Evolutionary conservation across 306 rosid species (phyloP), one percentile per base, ranked within the genome.

Genomic region (Trifolium fragiferum): DNA sequence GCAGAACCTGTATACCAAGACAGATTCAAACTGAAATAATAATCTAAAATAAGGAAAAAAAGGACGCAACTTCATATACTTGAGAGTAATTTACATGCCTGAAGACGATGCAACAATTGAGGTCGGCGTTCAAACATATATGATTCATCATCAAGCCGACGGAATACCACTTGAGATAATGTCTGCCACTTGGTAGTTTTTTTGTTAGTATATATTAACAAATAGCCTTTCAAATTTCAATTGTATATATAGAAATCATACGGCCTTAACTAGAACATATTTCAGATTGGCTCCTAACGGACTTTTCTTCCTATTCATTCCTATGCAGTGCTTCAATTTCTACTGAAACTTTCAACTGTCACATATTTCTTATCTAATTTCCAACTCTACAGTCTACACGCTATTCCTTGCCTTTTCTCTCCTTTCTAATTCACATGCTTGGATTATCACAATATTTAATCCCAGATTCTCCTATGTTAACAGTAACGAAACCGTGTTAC

Each of bases 121-220:
- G 99, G 97, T 30, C 77, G 84, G 32, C 96, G 92, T 86, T 90
- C 99, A 77, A 95, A 95, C 85, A 89, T 90, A 85, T 92, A 95
- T 46, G 88, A 83, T 82, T 95, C 99, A 30, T 95, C 99, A 40
- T 92, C 97, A 70, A 95, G 98, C 43, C 99, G 92, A 68, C 79
- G 86, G 81, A 95, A 92, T 75, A 95, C 84, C 86, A 95, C 83
- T 89, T 95, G 99, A 41, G 97, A 95, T 55, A 95, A 78, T 72
- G 98, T 86, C 99, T 92, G 92, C 71, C 61, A 82, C 37, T 66
- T 53, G 46, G 66, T 47, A 77, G 65, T n/a, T 18, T 37, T 27
- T 63, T 53, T 55, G 41, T 74, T 33, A 68, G 76, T 61, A 15
- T 51, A 41, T 33, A 60, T 47, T 57, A 43, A 60, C 25, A 72